These are phyloP conservation scores for Colletotrichum chrysophilum DNA, from an alignment of 2,329 filamentous ascomycete genomes.

Conservation along the genomic window DNA sequence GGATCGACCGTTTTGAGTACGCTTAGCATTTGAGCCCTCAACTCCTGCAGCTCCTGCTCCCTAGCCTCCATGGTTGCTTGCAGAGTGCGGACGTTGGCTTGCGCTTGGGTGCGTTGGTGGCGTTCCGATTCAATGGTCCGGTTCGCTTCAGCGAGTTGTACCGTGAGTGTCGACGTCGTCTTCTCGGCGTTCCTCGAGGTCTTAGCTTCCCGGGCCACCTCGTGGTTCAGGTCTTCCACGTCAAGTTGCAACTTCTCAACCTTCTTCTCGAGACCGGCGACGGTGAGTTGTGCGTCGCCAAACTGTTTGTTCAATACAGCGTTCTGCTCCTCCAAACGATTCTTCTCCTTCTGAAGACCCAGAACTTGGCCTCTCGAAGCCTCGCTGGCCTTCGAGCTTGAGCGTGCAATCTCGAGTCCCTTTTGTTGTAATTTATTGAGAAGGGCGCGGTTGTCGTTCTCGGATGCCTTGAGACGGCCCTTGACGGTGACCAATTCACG, in stretches of 20 bases:
- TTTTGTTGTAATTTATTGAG: conserved; percentile 98
- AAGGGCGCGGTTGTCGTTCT: conserved; percentile 95
- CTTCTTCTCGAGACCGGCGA: conserved; percentile 89
- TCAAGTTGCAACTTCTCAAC: conserved; percentile 89
- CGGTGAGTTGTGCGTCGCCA: conserved; percentile 81
- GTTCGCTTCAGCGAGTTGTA: conserved; percentile 88
- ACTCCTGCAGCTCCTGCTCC: conserved; percentile 80
- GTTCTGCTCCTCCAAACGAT: conserved; percentile 82
- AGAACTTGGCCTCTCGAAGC: conserved; percentile 78
- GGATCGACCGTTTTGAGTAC: conserved; percentile 90
- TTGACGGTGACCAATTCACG: conserved; percentile 90
- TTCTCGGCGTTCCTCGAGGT: conserved; percentile 90
- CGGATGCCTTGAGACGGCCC: conserved; percentile 85
- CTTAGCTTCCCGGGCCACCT: conserved; percentile 89
- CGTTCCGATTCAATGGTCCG: conserved; percentile 89
- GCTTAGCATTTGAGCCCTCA: conserved; percentile 79
- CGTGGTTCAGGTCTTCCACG: conserved; percentile 91
- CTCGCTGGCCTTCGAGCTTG: conserved; percentile 84
- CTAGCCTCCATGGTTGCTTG: conserved; percentile 80
- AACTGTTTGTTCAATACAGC: conserved; percentile 82
- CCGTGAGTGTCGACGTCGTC: conserved; percentile 76
- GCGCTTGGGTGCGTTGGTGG: conserved; percentile 83
- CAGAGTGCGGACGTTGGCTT: conserved; percentile 82
- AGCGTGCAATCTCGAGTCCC: conserved; percentile 92
- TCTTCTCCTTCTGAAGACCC: conserved; percentile 82